These are phyloP conservation scores for Nicotiana knightiana DNA, from an alignment of 257 asterid species.

Conservation along the genomic window DNA sequence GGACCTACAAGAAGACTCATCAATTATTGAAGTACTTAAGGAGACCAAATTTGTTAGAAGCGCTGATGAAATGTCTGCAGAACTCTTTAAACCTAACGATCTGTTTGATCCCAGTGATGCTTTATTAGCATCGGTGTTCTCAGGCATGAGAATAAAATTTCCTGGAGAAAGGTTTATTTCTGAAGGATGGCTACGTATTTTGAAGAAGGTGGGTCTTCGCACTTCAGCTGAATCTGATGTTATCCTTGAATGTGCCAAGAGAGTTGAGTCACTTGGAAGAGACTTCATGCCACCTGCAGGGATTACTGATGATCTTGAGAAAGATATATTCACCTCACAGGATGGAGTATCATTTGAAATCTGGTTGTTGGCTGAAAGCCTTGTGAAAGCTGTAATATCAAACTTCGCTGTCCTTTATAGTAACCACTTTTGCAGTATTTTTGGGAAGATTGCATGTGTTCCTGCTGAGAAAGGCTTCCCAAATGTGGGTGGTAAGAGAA, in stretches of 20 bases:
- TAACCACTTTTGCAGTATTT: conserved; percentile 77
- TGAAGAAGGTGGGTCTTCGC: conserved; percentile 79
- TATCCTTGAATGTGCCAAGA: conserved; percentile 83
- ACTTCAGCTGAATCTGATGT: conserved; percentile 77
- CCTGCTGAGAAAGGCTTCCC: conserved; percentile 96
- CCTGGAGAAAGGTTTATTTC: conserved; percentile 92
- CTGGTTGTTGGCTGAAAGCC: conserved; percentile 84
- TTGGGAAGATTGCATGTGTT: conserved; percentile 77
- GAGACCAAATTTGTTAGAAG: conserved; percentile 71
- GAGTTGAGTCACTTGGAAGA: conserved; percentile 87
- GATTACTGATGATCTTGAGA: conserved; percentile 49
- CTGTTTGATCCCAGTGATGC: conserved; percentile 83
- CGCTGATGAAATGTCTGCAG: conserved; percentile 61
- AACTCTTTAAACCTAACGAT: conserved; percentile 60
- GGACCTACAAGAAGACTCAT: conserved; percentile 69
- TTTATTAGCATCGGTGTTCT: conserved; percentile 66
- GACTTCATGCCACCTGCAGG: conserved; percentile 53
- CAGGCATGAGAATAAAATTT: conserved; percentile 68
- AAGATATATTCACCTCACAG: conserved; percentile 44
- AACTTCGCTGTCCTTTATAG: conserved; percentile 87
- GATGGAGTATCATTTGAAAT: conserved; percentile 74
- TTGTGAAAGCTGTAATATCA: conserved; percentile 66
- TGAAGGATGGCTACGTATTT: conserved; percentile 80
- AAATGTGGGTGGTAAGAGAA: conserved; percentile 53
- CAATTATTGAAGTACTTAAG: conserved; percentile 64